These are phyloP conservation scores for Chlamydomonas sphaeroides DNA, from an alignment of 139 green algal genomes.

Conservation along the genomic window DNA sequence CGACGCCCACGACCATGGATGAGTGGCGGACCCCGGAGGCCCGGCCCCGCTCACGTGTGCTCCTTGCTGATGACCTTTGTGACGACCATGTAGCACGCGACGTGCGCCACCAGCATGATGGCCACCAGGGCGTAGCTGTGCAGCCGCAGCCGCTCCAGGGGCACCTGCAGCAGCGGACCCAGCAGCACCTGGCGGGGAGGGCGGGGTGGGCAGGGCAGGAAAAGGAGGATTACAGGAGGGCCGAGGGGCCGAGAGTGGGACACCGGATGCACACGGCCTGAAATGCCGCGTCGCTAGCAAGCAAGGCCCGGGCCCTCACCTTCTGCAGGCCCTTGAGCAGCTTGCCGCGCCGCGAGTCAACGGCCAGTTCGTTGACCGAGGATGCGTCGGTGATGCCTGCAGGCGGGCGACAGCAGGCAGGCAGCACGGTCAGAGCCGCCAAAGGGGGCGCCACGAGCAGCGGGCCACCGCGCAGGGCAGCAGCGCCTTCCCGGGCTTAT, in stretches of 20 bases:
- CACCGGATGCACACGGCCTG: too few relatives aligned
- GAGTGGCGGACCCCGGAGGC: too few relatives aligned
- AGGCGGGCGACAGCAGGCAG: background rate
- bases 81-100: conserved; percentile 23
- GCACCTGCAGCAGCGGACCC: conserved; percentile 24
- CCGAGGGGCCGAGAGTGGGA: too few relatives aligned
- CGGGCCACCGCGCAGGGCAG: too few relatives aligned
- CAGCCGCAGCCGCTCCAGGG: conserved; percentile 20
- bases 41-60: conserved; percentile 33
- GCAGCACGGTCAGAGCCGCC: background rate
- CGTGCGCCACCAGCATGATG: conserved; percentile 34
- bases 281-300: too few relatives aligned
- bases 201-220: too few relatives aligned
- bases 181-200: conserved; percentile 31
- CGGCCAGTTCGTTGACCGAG: background rate
- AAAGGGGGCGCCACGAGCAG: too few relatives aligned
- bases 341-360: conserved; percentile 7
- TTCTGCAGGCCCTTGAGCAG: conserved; percentile 23
- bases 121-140: conserved; percentile 4
- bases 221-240: too few relatives aligned
- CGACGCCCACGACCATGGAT: too few relatives aligned
- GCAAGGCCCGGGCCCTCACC: background rate
- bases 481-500: too few relatives aligned
- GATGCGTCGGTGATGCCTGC: conserved; percentile 8
- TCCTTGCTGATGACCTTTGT: background rate